Conservation (phyloP, 345 rosid genomes). For the Rhodomyrtus tomentosa region DNA sequence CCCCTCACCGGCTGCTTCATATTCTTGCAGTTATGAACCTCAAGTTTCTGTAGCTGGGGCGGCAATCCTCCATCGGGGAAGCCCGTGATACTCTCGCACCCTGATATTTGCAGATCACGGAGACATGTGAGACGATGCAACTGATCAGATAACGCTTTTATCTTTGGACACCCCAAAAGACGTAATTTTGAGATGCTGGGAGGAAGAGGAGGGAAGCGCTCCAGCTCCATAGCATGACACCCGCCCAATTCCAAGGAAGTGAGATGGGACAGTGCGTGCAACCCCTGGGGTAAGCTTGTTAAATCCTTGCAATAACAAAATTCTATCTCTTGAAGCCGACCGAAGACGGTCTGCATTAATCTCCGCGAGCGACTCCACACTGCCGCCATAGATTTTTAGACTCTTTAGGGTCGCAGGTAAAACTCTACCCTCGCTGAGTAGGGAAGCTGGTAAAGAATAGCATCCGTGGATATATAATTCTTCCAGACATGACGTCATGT, state of each 20-base stretch:
- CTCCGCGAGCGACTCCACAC: no score
- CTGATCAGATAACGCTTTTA: neutral
- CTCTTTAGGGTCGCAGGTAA: neutral
- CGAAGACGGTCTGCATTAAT: neutral
- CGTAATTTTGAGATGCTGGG: accelerated
- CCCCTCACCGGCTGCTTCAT: neutral
- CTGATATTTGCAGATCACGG: accelerated
- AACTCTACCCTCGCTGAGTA: neutral
- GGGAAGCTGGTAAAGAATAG: no score
- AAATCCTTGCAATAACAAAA: neutral
- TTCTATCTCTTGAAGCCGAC: neutral
- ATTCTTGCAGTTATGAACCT: accelerated
- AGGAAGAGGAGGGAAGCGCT: neutral
- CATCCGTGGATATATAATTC: no score
- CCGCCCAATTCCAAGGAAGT: accelerated
- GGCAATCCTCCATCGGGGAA: neutral
- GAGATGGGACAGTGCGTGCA: neutral
- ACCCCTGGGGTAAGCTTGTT: neutral
- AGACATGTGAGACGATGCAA: neutral
- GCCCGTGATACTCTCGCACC: accelerated
- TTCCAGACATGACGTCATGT: no score
- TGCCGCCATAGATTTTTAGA: no score
- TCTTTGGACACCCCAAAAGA: accelerated
- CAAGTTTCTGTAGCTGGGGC: accelerated
- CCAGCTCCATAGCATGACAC: neutral